Evolutionary conservation across 2,329 filamentous ascomycete genomes (phyloP).

Genomic region (Fusarium newnesense): DNA sequence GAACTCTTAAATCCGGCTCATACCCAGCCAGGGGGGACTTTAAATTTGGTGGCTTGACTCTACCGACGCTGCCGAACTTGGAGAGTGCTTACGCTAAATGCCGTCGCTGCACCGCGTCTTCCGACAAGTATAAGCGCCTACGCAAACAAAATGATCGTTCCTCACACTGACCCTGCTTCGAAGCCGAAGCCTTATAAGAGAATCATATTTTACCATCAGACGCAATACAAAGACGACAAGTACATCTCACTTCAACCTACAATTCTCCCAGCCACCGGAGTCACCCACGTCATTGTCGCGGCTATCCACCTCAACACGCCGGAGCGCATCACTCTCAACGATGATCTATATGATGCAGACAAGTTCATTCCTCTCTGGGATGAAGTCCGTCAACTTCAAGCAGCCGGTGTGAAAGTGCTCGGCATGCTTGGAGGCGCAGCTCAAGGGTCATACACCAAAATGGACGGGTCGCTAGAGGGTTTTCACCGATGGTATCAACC

Average conservation of each 20-base stretch:
- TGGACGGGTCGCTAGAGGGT: constrained; percentile 64
- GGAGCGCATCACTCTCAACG: constrained; percentile 78
- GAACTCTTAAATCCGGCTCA: not conserved
- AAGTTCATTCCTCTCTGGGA: constrained; percentile 79
- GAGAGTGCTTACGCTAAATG: not conserved
- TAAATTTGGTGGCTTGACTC: not conserved
- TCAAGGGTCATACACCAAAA: constrained; percentile 70
- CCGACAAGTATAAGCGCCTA: not conserved
- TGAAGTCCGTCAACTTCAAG: constrained; percentile 77
- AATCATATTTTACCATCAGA: constrained; percentile 63
- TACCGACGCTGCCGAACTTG: not conserved
- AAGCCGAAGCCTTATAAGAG: constrained; percentile 39
- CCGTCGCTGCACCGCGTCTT: constrained; percentile 2
- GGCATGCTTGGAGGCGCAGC: constrained; percentile 88
- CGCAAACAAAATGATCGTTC: constrained; percentile 16
- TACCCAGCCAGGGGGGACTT: not conserved
- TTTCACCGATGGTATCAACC: constrained; percentile 81
- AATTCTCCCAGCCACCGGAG: constrained; percentile 53
- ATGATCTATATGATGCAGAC: constrained; percentile 72
- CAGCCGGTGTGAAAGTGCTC: constrained; percentile 77
- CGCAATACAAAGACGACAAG: constrained; percentile 52
- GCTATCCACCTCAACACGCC: constrained; percentile 81
- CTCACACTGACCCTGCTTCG: not conserved
- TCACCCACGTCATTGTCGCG: constrained; percentile 84
- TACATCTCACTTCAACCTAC: constrained; percentile 63